Percentiles rank a stretch among this genome's conserved stretches.
Conservation (phyloP, 345 rosid genomes). For the Eutrema yunnanense region DNA sequence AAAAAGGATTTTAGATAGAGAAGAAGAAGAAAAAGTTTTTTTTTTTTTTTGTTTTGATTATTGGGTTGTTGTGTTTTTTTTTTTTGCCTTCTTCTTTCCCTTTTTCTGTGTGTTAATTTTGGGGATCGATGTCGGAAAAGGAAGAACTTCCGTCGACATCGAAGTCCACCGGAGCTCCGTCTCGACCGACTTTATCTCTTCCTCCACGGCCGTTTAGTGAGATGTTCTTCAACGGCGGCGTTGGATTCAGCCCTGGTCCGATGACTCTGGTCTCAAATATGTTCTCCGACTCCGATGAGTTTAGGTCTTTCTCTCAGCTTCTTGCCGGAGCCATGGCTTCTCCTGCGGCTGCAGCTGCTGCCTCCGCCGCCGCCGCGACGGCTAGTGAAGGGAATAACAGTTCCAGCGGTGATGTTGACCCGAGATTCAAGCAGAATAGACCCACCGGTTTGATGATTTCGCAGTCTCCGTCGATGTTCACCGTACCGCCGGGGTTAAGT, state of each 20-base stretch:
- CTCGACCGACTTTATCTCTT: slow-evolving; percentile 52
- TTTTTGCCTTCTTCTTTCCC: background rate
- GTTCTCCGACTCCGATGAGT: slow-evolving; percentile 73
- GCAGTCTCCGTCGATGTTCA: slow-evolving; percentile 49
- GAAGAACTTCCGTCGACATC: slow-evolving; percentile 35
- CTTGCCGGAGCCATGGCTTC: slow-evolving; percentile 76
- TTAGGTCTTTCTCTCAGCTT: slow-evolving; percentile 74
- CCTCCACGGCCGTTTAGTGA: slow-evolving; percentile 59
- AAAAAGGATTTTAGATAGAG: slow-evolving; percentile 12
- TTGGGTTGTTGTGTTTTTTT: slow-evolving; percentile 6
- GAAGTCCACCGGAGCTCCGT: slow-evolving; percentile 29
- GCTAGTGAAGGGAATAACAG: slow-evolving; percentile 13
- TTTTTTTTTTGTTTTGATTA: slow-evolving; percentile 14
- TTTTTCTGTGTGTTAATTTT: background rate
- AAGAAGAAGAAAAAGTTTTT: background rate
- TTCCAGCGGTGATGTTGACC: slow-evolving; percentile 32
- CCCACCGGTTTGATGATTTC: slow-evolving; percentile 44
- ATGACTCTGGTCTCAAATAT: slow-evolving; percentile 82
- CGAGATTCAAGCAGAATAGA: slow-evolving; percentile 43
- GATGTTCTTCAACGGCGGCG: slow-evolving; percentile 33
- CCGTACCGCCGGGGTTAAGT: slow-evolving; percentile 47
- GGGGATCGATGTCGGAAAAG: slow-evolving; percentile 41
- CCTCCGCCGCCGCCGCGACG: background rate
- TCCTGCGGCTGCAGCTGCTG: slow-evolving; percentile 31
- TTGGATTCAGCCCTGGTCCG: slow-evolving; percentile 85